Base-by-base conservation (phyloP, 116 monocot genomes). In the Papilionanthe hybrid region DNA sequence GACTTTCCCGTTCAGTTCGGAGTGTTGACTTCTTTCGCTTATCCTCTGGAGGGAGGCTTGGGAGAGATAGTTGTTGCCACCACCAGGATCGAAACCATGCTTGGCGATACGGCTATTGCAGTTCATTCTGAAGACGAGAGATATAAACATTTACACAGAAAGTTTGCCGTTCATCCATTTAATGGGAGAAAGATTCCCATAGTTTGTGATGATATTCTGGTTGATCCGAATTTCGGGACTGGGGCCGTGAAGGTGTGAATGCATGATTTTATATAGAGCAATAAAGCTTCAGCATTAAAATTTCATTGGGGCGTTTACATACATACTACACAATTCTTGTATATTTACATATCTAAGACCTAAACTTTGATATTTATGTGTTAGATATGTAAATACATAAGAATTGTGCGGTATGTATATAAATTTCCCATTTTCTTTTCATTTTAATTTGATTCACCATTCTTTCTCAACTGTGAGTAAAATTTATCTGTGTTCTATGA, bases 61-160 rank as follows among this genome's bases (percentile, higher is more conserved):
- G 98, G 94, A 10, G 93, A 94, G 82, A 87, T 98, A 78, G 82
- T 94, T 69, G 98, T 98, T 79, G 98, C 98, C 12, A 98, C 98
- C 30, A 98, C 98, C 8, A 84, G 98, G 82, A 88, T 98, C 69
- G 98, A 98, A 78, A 98, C 98, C 60, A 98, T 98, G 98, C 88
- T 98, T 47, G 94, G 94, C 87, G 98, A 98, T 87, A 93, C 93
- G 79, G 98, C 98, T 55, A 91, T 98, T 80, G 94, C 98, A 78
- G 81, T 98, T 42, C 94, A 98, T 86, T 88, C 98, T 50, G 79
- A 92, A 78, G 98, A 98, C 81, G 27, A 83, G 45, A 83, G 94
- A 23, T 98, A 98, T 75, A 82, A 72, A 43, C 88, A 93, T 87
- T 83, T 98, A 19, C 98, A 94, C 87, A 93, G 94, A 74, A 94